phyloP scores from a whole-genome alignment of 345 rosid genomes.

The Luvunga scandens region DNA sequence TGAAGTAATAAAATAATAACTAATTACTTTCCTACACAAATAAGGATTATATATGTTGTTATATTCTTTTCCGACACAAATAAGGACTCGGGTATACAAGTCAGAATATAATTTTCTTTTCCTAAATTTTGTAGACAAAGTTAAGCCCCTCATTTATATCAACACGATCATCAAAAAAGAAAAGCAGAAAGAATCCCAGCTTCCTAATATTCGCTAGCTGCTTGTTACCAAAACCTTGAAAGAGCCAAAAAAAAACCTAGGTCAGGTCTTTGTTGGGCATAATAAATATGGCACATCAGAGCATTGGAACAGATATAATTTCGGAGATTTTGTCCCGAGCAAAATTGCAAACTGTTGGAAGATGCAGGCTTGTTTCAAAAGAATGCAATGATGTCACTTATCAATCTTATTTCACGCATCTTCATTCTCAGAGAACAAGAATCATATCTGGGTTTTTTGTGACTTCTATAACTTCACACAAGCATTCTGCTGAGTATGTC shows the following conservation, averaged over 20 bases:
- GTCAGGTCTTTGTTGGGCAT: background rate
- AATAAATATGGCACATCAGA: background rate
- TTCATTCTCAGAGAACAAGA: constrained; percentile 8
- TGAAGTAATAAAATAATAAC: no score
- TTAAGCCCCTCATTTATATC: background rate
- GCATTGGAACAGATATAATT: background rate
- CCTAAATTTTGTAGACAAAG: background rate
- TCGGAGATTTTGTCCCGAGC: constrained; percentile 11
- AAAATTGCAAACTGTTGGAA: background rate
- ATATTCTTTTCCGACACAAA: no score
- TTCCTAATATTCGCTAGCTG: background rate
- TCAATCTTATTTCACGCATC: constrained; percentile 13
- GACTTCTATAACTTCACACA: background rate
- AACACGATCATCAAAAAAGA: background rate
- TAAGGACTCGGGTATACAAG: no score
- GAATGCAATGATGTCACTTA: constrained; percentile 9
- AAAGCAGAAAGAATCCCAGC: background rate
- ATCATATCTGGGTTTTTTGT: constrained; percentile 13
- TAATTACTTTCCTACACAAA: no score
- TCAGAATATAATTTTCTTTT: no score
- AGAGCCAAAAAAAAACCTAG: no score
- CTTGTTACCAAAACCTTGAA: no score
- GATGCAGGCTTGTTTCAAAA: constrained; percentile 3
- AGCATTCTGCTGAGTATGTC: background rate
- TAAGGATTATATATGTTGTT: no score